phyloP scores from a whole-genome alignment of 2,329 filamentous ascomycete genomes.

The Paecilomyces niveus region DNA sequence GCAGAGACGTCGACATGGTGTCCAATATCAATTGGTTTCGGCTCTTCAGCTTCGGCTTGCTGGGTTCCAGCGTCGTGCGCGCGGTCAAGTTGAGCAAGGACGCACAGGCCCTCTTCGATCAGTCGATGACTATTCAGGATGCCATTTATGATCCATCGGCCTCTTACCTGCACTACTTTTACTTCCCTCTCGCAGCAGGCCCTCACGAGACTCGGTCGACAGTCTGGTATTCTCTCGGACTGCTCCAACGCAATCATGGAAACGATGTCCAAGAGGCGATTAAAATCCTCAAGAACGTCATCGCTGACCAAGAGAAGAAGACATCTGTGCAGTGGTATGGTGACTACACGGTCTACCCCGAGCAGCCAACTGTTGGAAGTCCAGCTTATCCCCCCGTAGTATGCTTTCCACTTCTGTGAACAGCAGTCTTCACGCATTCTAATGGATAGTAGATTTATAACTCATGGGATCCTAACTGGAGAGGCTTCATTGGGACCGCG shows the following conservation, averaged over 20 bases:
- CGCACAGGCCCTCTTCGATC: constrained; percentile 36
- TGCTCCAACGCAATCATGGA: constrained; percentile 49
- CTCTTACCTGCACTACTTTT: constrained; percentile 47
- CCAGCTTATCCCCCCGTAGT: constrained; percentile 38
- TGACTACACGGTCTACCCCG: constrained; percentile 18
- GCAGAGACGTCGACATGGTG: too few relatives aligned
- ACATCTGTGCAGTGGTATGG: constrained; percentile 48
- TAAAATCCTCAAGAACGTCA: constrained; percentile 49
- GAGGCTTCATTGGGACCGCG: constrained; percentile 55
- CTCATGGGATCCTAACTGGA: constrained; percentile 59
- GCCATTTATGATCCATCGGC: constrained; percentile 46
- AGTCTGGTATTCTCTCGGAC: constrained; percentile 53
- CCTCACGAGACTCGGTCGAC: constrained; percentile 52
- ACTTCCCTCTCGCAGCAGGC: constrained; percentile 27
- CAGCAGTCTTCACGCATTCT: too few relatives aligned
- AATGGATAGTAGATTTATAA: constrained; percentile 24
- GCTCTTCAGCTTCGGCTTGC: neutral
- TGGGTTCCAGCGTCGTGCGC: constrained; percentile 1
- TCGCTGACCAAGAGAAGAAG: constrained; percentile 47
- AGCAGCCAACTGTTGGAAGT: constrained; percentile 51
- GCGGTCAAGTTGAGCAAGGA: constrained; percentile 8
- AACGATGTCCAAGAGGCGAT: constrained; percentile 46
- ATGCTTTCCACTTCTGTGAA: neutral
- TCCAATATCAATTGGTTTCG: neutral
- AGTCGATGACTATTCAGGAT: constrained; percentile 52